These are phyloP conservation scores for Cardamine occulta DNA, from an alignment of 345 rosid species.

Conservation along the genomic window DNA sequence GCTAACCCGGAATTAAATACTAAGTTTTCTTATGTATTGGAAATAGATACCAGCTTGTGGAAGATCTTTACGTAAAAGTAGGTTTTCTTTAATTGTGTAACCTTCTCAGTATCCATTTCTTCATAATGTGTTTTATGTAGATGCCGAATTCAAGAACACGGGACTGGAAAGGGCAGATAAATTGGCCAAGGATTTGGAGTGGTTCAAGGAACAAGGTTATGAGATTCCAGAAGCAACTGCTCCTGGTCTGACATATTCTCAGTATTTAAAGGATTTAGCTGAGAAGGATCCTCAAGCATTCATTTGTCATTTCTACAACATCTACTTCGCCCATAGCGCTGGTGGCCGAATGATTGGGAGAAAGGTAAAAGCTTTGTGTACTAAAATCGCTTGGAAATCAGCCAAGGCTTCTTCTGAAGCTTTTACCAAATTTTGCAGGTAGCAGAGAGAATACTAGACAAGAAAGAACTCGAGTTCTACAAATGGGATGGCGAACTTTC, in stretches of 20 bases:
- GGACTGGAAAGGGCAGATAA: constrained; percentile 82
- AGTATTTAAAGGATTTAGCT: constrained; percentile 64
- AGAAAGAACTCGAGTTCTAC: constrained; percentile 74
- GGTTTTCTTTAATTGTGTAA: background rate
- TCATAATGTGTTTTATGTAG: constrained; percentile 44
- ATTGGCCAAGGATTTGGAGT: constrained; percentile 73
- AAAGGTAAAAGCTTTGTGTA: constrained; percentile 55
- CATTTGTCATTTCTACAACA: constrained; percentile 95
- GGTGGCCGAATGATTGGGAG: constrained; percentile 98
- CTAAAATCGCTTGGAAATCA: background rate
- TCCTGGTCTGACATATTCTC: constrained; percentile 69
- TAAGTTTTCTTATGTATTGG: background rate
- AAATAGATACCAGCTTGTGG: constrained; percentile 8
- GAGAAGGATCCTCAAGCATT: constrained; percentile 95
- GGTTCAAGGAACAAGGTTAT: constrained; percentile 93
- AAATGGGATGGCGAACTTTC: constrained; percentile 91
- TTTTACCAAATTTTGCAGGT: constrained; percentile 49
- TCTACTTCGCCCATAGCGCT: constrained; percentile 91
- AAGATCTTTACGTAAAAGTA: background rate
- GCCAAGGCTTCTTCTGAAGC: constrained; percentile 13
- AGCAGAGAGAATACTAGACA: constrained; percentile 68
- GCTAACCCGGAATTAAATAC: background rate
- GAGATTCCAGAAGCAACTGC: constrained; percentile 80
- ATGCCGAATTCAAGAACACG: constrained; percentile 80
- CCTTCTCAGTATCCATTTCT: background rate